A percentile compares a stretch with the other conserved stretches of the same genome.
These are phyloP conservation scores for Saprolegnia diclina DNA, from an alignment of 352 stramenopile genomes.

Conservation along the genomic window DNA sequence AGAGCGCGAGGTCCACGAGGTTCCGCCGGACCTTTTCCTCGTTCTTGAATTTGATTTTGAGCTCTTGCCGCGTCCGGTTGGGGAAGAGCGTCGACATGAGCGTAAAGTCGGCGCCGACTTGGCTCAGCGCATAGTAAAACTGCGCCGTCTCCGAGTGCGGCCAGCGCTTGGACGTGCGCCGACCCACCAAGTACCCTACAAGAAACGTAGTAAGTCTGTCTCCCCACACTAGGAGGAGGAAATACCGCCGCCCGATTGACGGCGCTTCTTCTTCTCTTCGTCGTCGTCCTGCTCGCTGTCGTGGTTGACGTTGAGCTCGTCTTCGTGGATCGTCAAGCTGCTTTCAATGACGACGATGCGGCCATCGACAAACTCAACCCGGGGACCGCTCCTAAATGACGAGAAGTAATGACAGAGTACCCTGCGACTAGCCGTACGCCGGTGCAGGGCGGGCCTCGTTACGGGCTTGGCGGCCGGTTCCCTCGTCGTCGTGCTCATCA, in stretches of 20 bases:
- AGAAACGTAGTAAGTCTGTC: too few relatives aligned
- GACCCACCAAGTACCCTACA: slow-evolving; percentile 20
- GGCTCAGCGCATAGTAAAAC: slow-evolving; percentile 83
- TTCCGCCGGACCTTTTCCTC: slow-evolving; percentile 72
- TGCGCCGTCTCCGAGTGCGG: slow-evolving; percentile 80
- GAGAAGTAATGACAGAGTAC: too few relatives aligned
- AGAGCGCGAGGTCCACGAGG: slow-evolving; percentile 76
- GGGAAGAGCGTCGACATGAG: slow-evolving; percentile 84
- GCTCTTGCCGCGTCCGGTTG: slow-evolving; percentile 68
- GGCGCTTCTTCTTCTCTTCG: neutral
- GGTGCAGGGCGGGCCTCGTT: slow-evolving; percentile 29
- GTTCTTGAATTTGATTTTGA: slow-evolving; percentile 86
- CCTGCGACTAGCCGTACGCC: slow-evolving; percentile 42
- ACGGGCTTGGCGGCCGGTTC: neutral
- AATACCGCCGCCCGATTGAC: neutral
- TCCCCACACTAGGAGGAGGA: too few relatives aligned
- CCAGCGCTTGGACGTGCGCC: slow-evolving; percentile 37
- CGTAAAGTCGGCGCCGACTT: slow-evolving; percentile 79
- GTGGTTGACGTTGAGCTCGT: slow-evolving; percentile 29
- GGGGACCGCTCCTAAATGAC: slow-evolving; percentile 31
- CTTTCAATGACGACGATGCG: slow-evolving; percentile 76
- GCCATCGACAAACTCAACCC: slow-evolving; percentile 80
- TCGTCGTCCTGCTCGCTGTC: slow-evolving; percentile 34
- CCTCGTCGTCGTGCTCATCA: slow-evolving; percentile 17
- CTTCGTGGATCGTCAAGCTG: slow-evolving; percentile 59